Evolutionary conservation across 1,284 basidiomycete genomes (phyloP).

Genomic region (Leccinum pachyderme): DNA sequence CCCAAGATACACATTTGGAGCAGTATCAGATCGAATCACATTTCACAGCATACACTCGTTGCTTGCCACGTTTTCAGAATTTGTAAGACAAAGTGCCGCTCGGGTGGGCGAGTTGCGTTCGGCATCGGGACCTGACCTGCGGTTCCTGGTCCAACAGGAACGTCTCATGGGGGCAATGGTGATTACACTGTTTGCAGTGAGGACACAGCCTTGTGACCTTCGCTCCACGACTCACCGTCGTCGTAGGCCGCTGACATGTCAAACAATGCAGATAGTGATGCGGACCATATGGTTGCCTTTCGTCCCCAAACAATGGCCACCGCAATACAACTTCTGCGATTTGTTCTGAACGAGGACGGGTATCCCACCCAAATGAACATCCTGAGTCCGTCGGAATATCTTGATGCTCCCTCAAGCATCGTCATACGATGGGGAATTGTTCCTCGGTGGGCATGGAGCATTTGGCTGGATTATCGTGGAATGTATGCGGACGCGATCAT

Average conservation of each 20-base stretch:
- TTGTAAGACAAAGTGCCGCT: conserved; percentile 21
- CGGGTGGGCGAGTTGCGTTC: conserved; percentile 12
- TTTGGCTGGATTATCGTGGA: conserved; percentile 54
- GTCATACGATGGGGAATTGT: conserved; percentile 52
- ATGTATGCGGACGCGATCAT: conserved; percentile 49
- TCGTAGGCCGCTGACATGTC: conserved; percentile 24
- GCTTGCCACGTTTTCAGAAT: conserved; percentile 19
- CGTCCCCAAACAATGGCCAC: conserved; percentile 48
- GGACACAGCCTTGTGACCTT: conserved; percentile 15
- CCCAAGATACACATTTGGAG: neutral
- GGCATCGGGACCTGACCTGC: conserved; percentile 1
- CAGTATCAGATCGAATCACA: neutral
- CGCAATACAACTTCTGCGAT: conserved; percentile 46
- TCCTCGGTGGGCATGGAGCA: conserved; percentile 62
- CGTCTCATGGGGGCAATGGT: conserved; percentile 50
- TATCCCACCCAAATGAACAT: conserved; percentile 13
- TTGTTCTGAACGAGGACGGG: conserved; percentile 35
- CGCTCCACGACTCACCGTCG: neutral
- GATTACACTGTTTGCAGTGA: conserved; percentile 54
- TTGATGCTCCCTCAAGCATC: conserved; percentile 47
- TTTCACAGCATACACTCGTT: conserved; percentile 21
- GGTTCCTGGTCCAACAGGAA: conserved; percentile 34
- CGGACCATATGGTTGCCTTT: conserved; percentile 20
- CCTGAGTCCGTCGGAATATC: conserved; percentile 26
- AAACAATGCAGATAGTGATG: neutral